Evolutionary conservation across 1,284 basidiomycete species (phyloP).

Genomic region (Xerocomus tenax): DNA sequence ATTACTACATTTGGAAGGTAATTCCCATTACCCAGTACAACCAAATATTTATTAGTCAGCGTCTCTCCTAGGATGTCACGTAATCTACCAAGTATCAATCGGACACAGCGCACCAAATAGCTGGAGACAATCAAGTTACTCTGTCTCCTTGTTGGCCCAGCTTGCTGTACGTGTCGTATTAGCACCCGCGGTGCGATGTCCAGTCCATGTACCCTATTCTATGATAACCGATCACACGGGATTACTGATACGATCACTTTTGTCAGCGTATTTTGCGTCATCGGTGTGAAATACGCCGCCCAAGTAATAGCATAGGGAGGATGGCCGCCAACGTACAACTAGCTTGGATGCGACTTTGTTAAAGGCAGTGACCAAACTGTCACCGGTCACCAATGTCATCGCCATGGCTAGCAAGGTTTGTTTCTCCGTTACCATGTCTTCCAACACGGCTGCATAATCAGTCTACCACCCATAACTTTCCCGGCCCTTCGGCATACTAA

Average conservation of each 20-base stretch:
- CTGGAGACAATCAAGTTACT: not conserved
- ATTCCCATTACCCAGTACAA: conserved; percentile 6
- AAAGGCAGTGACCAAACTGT: too few relatives aligned
- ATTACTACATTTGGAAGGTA: conserved; percentile 3
- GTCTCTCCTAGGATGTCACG: not conserved
- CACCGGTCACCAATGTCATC: too few relatives aligned
- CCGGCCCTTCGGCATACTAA: not conserved
- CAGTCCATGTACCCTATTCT: not conserved
- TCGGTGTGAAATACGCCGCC: not conserved
- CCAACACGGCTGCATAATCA: not conserved
- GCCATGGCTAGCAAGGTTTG: too few relatives aligned
- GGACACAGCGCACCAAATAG: not conserved
- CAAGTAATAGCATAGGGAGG: too few relatives aligned
- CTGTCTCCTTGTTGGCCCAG: too few relatives aligned
- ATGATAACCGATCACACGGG: not conserved
- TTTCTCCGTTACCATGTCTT: not conserved
- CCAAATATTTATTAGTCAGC: not conserved
- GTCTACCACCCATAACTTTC: not conserved
- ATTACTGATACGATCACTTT: not conserved
- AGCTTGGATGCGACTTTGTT: too few relatives aligned
- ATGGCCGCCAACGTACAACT: too few relatives aligned
- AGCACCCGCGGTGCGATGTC: not conserved
- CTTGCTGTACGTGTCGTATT: not conserved
- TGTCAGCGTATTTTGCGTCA: not conserved
- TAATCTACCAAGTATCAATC: not conserved